A percentile compares a stretch with the other conserved stretches of the same genome.
phyloP scores from a whole-genome alignment of 2,329 filamentous ascomycete species.

The Microcyclospora pomicola region DNA sequence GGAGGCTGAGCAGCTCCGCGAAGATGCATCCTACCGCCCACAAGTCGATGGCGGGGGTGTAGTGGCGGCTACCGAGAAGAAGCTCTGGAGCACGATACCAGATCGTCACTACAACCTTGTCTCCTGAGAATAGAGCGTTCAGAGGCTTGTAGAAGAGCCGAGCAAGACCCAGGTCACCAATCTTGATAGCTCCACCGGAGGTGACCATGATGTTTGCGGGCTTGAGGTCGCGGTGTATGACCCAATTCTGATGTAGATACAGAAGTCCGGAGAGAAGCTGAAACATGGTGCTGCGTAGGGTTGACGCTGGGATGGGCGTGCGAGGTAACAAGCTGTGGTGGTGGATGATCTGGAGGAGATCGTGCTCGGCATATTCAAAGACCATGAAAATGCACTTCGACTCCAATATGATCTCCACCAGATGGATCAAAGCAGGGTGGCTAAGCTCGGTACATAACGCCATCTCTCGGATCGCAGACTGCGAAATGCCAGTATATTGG shows the following conservation, averaged over 20 bases:
- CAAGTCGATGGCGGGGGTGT: slow-evolving; percentile 91
- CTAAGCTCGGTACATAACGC: slow-evolving; percentile 83
- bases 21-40: slow-evolving; percentile 99
- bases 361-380: slow-evolving; percentile 96
- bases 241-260: slow-evolving; percentile 93
- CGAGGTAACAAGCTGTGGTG: slow-evolving; percentile 84
- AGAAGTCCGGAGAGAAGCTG: slow-evolving; percentile 89
- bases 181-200: slow-evolving; percentile 75
- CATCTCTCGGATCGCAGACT: slow-evolving; percentile 96
- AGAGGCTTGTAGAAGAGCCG: slow-evolving; percentile 88
- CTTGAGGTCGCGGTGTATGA: slow-evolving; percentile 90
- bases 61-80: slow-evolving; percentile 82
- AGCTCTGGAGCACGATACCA: slow-evolving; percentile 97
- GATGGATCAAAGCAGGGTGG: slow-evolving; percentile 77
- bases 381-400: slow-evolving; percentile 99
- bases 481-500: slow-evolving; percentile 93
- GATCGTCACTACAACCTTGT: slow-evolving; percentile 97
- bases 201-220: slow-evolving; percentile 99
- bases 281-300: slow-evolving; percentile 88
- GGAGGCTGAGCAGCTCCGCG: slow-evolving; percentile 74
- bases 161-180: slow-evolving; percentile 85
- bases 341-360: slow-evolving; percentile 93
- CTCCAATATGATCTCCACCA: slow-evolving; percentile 91
- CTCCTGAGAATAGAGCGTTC: slow-evolving; percentile 79
- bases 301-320: slow-evolving; percentile 74